Conservation (phyloP, 371 early-diverging fungal genomes). For the Saksenaea vasiformis region DNA sequence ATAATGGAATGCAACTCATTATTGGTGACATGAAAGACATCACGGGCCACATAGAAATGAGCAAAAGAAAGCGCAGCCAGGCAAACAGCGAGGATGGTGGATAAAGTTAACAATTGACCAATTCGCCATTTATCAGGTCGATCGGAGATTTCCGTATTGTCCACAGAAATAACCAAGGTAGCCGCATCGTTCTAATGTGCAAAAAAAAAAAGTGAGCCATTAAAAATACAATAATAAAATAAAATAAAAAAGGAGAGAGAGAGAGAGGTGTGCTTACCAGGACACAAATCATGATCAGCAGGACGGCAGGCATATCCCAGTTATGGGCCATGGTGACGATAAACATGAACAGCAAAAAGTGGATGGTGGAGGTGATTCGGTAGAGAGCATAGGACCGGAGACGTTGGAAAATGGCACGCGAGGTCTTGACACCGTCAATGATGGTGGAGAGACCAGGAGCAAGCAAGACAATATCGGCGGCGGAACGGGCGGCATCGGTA, state of each 20-base stretch:
- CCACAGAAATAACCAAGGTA: constrained; percentile 89
- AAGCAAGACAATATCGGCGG: constrained; percentile 91
- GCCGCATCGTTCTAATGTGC: constrained; percentile 79
- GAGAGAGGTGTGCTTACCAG: constrained; percentile 53
- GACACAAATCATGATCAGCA: constrained; percentile 85
- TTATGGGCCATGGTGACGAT: constrained; percentile 77
- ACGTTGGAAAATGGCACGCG: constrained; percentile 92
- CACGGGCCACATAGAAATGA: constrained; percentile 78
- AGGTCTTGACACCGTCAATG: constrained; percentile 80
- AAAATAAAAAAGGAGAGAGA: too few species aligned
- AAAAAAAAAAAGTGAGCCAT: constrained; percentile 4
- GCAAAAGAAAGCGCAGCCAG: constrained; percentile 80
- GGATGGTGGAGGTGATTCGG: constrained; percentile 91
- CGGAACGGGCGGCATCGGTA: constrained; percentile 96
- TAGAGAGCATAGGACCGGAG: constrained; percentile 92
- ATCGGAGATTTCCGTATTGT: constrained; percentile 85
- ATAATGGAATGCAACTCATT: constrained; percentile 77
- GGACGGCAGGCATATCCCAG: constrained; percentile 81
- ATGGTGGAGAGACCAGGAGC: constrained; percentile 89
- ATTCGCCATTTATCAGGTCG: constrained; percentile 93
- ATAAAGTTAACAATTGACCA: constrained; percentile 83
- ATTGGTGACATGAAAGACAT: constrained; percentile 55
- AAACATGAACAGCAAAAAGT: constrained; percentile 93
- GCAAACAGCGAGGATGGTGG: constrained; percentile 70
- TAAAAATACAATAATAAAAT: too few species aligned